phyloP scores from a whole-genome alignment of 2,329 filamentous ascomycete genomes.

The Albophoma yamanashiensis region DNA sequence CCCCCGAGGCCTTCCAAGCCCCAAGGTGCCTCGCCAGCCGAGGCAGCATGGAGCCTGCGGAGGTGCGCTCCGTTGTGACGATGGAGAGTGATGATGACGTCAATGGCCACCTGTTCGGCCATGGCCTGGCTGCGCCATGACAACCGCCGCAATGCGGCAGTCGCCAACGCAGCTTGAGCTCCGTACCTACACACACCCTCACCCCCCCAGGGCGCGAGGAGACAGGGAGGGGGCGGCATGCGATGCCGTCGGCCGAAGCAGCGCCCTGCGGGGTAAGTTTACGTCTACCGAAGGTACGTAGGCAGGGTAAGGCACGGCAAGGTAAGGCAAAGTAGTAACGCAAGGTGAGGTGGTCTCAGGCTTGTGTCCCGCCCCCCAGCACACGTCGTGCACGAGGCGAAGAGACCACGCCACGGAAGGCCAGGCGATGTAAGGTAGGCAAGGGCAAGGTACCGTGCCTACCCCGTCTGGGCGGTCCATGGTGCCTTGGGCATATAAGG shows the following conservation, averaged over 20 bases:
- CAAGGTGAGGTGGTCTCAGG: neutral
- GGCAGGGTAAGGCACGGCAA: no score
- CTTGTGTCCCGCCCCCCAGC: neutral
- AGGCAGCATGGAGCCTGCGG: neutral
- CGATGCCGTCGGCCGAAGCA: neutral
- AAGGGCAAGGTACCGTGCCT: no score
- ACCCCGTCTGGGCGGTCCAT: neutral
- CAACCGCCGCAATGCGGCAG: neutral
- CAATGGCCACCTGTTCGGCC: neutral
- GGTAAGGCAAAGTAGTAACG: neutral
- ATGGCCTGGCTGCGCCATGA: neutral
- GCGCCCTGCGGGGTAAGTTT: neutral
- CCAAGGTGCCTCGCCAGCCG: neutral
- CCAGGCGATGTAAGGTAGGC: no score
- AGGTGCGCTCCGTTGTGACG: neutral
- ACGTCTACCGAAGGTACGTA: no score
- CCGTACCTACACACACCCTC: neutral
- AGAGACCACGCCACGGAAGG: neutral
- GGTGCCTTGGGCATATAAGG: neutral
- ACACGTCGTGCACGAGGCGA: neutral
- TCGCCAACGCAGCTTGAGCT: neutral
- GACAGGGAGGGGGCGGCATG: neutral
- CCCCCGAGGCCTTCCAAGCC: neutral
- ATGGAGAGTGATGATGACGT: neutral
- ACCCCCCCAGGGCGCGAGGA: neutral